These are phyloP conservation scores for Blastobotrys robertii DNA, from an alignment of 805 yeast species.

Conservation along the genomic window DNA sequence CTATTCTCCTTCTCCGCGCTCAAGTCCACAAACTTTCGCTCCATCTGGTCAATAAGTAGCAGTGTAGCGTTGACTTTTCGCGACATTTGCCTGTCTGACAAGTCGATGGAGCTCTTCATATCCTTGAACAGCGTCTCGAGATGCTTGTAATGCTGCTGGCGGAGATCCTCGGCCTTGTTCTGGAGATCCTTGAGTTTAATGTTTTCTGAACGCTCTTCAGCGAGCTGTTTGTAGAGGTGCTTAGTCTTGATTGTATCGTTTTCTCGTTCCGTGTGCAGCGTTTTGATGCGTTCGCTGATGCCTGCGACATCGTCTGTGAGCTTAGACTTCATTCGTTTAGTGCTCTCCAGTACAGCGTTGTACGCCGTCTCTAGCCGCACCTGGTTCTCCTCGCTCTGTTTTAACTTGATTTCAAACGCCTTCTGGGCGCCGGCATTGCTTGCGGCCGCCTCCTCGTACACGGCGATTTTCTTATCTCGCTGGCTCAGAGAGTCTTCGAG, in stretches of 20 bases:
- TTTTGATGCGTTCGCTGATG: slow-evolving; percentile 7
- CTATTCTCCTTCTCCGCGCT: not conserved
- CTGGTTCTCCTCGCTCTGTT: slow-evolving; percentile 40
- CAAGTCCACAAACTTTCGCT: slow-evolving; percentile 5
- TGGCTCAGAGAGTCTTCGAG: slow-evolving; percentile 43
- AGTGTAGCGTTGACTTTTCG: slow-evolving; percentile 9
- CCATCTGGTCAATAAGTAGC: slow-evolving; percentile 10
- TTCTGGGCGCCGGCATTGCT: slow-evolving; percentile 3
- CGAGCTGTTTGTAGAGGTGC: slow-evolving; percentile 14
- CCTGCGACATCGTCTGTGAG: slow-evolving; percentile 47
- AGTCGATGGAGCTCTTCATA: slow-evolving; percentile 9
- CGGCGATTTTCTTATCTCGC: slow-evolving; percentile 5
- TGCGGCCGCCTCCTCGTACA: slow-evolving; percentile 2
- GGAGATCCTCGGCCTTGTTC: slow-evolving; percentile 6
- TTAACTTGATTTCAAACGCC: slow-evolving; percentile 4
- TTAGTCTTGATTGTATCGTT: slow-evolving; percentile 9
- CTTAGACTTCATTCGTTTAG: slow-evolving; percentile 45
- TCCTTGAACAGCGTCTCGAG: slow-evolving; percentile 10
- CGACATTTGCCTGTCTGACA: slow-evolving; percentile 10
- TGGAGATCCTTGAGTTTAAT: slow-evolving; percentile 9
- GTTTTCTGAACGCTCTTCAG: slow-evolving; percentile 8
- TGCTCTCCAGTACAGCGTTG: slow-evolving; percentile 40
- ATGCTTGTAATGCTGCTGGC: slow-evolving; percentile 13
- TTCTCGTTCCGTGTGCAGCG: slow-evolving; percentile 8
- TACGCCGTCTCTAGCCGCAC: slow-evolving; percentile 42